phyloP scores from a whole-genome alignment of 1,139 yeast species.

The Saccharomyces hybrid region DNA sequence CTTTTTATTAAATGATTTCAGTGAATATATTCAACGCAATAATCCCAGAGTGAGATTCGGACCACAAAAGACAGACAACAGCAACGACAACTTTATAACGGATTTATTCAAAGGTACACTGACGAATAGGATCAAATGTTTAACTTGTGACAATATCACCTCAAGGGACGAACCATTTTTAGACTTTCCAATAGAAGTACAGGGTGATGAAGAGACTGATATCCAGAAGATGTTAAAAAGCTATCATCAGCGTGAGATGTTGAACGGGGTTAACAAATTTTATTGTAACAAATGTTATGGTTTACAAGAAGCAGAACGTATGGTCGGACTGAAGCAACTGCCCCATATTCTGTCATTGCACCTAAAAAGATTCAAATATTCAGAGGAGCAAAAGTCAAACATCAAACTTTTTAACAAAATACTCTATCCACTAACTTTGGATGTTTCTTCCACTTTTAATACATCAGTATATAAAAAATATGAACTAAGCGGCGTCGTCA shows the following conservation, averaged over 20 bases:
- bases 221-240: conserved; percentile 69
- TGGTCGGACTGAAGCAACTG: conserved; percentile 70
- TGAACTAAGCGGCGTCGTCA: conserved; percentile 78
- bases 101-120: conserved; percentile 76
- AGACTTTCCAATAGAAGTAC: conserved; percentile 76
- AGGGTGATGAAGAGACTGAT: conserved; percentile 56
- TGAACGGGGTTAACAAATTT: conserved; percentile 82
- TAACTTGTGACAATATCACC: conserved; percentile 83
- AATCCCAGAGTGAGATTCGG: not conserved
- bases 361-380: conserved; percentile 83
- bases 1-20: conserved; percentile 70
- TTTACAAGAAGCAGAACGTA: conserved; percentile 87
- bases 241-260: conserved; percentile 78
- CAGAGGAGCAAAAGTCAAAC: conserved; percentile 72
- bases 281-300: conserved; percentile 88
- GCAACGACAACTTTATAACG: conserved; percentile 45
- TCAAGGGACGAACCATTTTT: conserved; percentile 78
- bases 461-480: conserved; percentile 44
- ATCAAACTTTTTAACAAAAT: conserved; percentile 83
- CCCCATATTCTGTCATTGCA: conserved; percentile 80
- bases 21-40: conserved; percentile 41
- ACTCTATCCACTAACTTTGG: conserved; percentile 64
- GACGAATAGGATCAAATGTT: conserved; percentile 82
- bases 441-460: conserved; percentile 67
- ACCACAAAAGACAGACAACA: conserved; percentile 13